phyloP scores from a whole-genome alignment of 805 yeast genomes.

The Cyberlindnera galapagoensis region DNA sequence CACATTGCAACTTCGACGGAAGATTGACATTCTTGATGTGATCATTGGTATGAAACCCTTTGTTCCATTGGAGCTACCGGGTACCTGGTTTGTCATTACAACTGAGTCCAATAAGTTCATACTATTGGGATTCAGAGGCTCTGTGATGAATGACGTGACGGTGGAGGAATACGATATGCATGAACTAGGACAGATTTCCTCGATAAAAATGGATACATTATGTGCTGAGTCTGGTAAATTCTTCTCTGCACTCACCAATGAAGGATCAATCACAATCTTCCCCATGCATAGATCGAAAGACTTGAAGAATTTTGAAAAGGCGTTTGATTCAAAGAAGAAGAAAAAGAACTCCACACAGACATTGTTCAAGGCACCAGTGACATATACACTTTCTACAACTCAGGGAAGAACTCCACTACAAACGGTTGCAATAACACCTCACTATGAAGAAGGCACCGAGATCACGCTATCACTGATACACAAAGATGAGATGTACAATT shows the following conservation, averaged over 20 bases:
- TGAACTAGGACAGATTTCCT: neutral
- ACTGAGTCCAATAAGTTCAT: constrained; percentile 13
- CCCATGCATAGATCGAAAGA: constrained; percentile 9
- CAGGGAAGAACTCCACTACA: constrained; percentile 15
- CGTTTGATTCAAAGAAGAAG: constrained; percentile 4
- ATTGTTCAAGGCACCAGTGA: constrained; percentile 11
- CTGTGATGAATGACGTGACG: constrained; percentile 5
- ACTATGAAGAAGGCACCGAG: constrained; percentile 6
- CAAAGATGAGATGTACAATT: constrained; percentile 15
- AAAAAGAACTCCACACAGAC: constrained; percentile 2
- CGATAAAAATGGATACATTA: constrained; percentile 7
- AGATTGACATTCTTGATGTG: constrained; percentile 10
- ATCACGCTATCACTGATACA: constrained; percentile 11
- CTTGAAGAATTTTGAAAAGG: constrained; percentile 12
- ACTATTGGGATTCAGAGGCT: constrained; percentile 12
- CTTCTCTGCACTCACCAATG: constrained; percentile 13
- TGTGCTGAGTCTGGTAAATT: constrained; percentile 8
- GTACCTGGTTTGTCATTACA: constrained; percentile 12
- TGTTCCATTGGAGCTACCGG: constrained; percentile 5
- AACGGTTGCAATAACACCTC: constrained; percentile 9
- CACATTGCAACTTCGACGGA: constrained; percentile 5
- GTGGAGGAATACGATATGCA: constrained; percentile 11
- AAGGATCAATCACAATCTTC: constrained; percentile 14
- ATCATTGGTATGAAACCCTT: constrained; percentile 13
- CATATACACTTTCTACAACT: constrained; percentile 11